phyloP scores from a whole-genome alignment of 176 grass and related monocot species.

The Cymbopogon citratus region DNA sequence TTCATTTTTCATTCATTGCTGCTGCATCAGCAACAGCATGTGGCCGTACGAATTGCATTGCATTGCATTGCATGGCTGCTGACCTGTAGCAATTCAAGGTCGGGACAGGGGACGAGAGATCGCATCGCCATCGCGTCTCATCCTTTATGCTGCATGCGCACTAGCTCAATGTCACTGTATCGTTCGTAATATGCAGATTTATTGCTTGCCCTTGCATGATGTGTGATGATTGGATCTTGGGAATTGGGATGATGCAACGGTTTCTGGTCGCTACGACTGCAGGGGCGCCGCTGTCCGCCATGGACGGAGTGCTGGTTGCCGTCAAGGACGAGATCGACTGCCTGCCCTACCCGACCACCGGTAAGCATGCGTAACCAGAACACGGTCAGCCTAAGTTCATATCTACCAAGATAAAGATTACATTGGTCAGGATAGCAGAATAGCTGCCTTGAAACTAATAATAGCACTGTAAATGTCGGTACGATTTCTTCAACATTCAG shows the following conservation, averaged over 20 bases:
- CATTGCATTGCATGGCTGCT: background rate
- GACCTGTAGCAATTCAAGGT: background rate
- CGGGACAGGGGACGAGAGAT: background rate
- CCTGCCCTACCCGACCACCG: constrained; percentile 74
- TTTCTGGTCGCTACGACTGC: background rate
- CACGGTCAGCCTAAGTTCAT: too few species aligned
- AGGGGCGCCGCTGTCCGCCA: constrained; percentile 60
- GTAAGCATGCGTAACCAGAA: constrained; percentile 8
- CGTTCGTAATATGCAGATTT: background rate
- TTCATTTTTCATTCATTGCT: background rate
- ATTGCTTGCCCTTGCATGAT: background rate
- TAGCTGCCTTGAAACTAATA: too few species aligned
- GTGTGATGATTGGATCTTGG: background rate
- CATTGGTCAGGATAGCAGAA: too few species aligned
- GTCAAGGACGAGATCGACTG: constrained; percentile 95
- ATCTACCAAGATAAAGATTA: too few species aligned
- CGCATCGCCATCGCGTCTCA: background rate
- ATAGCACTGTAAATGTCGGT: too few species aligned
- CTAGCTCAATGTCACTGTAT: background rate
- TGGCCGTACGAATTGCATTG: background rate
- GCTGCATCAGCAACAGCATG: background rate
- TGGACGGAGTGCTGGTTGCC: constrained; percentile 80
- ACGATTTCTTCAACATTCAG: too few species aligned
- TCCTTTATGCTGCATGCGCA: background rate
- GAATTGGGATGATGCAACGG: too few species aligned